Base-by-base conservation (phyloP, 73 alveolate genomes). In the Paramecium sexaurelia region DNA sequence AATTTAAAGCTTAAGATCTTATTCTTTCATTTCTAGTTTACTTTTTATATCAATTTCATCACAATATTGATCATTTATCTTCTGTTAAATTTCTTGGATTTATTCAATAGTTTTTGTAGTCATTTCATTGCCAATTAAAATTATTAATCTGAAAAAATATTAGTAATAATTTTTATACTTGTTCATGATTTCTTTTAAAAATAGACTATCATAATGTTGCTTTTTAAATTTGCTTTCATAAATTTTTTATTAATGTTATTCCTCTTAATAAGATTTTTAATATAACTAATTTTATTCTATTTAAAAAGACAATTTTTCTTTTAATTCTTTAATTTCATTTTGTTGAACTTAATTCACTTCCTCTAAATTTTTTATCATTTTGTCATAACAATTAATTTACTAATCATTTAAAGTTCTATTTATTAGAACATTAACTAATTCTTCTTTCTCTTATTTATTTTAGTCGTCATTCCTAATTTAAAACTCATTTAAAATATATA, bases 11-110 rank as follows among this genome's bases (percentile, higher is more conserved):
- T 78, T 78, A 20, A 78, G 55, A 41, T 78, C 90, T 78, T 78
- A 41, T 33, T 78, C 90, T 24, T 78, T 78, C 19, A 78, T 24
- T 78, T 78, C 90, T 11, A 78, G 41, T 15, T 78, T 78, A 15
- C 68, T 43, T 78, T 43, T 78, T 7, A 78, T 78, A 22, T 78
- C 90, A 6, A 78, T 78, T 78, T 78, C 90, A 45, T 78, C 90
- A 39, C 68, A 19, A 15, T 19, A 41, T 78, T 78, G 33, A 39
- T 78, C 73, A 78, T 78, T 78, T 13, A 37, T 20, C 10, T 78
- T 78, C 17, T 37, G 24, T 78, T 78, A 43, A 8, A 78, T 13
- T 27, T 78, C 90, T 22, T 40, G 24, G 19, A 78, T 78, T 33
- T 78, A 22, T 37, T 78, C 90, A 22, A 78, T 43, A 41, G 27